phyloP scores from a whole-genome alignment of 176 grass and related monocot genomes.

The Echinochloa phyllopogon region DNA sequence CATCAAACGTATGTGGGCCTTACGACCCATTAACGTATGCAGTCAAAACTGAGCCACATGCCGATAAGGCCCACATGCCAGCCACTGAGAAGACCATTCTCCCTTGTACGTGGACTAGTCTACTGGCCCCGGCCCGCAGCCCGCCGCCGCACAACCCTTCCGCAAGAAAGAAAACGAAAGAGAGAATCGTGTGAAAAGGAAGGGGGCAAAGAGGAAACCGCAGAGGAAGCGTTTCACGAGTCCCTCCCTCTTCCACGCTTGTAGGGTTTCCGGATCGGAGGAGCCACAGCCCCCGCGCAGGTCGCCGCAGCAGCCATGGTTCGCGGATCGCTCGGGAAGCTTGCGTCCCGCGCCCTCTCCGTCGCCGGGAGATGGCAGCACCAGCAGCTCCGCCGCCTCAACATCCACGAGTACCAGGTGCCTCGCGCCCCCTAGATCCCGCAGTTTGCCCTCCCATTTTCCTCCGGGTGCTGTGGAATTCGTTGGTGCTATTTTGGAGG shows the following conservation, averaged over 20 bases:
- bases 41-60: not conserved
- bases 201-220: not conserved
- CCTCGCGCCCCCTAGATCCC: constrained; percentile 7
- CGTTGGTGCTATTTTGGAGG: not conserved
- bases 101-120: not conserved
- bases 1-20: not conserved
- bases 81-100: not conserved
- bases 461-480: not conserved
- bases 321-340: constrained; percentile 75
- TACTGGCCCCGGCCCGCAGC: not conserved
- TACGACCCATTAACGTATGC: not conserved
- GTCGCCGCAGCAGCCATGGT: constrained; percentile 63
- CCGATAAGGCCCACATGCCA: not conserved
- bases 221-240: constrained; percentile 13
- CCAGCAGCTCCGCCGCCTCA: constrained; percentile 98
- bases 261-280: constrained; percentile 55
- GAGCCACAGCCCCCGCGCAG: constrained; percentile 7
- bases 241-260: constrained; percentile 38
- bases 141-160: constrained; percentile 20
- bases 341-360: constrained; percentile 67
- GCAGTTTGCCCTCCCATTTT: constrained; percentile 4
- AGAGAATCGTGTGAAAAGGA: constrained; percentile 13
- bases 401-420: constrained; percentile 99
- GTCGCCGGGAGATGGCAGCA: constrained; percentile 92
- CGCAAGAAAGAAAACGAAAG: constrained; percentile 46